These are phyloP conservation scores for Pleodorina starrii DNA, from an alignment of 139 green algal species.

Conservation along the genomic window DNA sequence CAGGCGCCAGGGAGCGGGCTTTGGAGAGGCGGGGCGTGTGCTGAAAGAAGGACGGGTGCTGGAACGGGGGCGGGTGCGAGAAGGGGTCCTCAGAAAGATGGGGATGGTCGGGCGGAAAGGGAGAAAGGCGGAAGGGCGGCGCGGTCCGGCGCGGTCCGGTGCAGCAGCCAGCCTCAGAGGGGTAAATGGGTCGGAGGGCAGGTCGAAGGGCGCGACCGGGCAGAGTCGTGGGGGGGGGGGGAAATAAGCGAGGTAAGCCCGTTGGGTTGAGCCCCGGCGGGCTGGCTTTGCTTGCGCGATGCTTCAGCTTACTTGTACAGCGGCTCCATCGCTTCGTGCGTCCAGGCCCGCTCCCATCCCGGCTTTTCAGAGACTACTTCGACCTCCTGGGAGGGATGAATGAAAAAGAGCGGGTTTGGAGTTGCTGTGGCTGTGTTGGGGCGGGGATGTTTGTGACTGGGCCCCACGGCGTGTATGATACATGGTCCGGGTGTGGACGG, in stretches of 20 bases:
- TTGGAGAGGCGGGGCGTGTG: neutral
- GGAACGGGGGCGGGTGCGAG: neutral
- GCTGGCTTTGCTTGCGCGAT: no score
- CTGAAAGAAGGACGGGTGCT: neutral
- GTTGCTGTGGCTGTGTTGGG: no score
- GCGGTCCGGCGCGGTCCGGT: no score
- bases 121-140: neutral
- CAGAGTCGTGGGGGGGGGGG: no score
- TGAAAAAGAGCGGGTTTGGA: neutral
- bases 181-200: no score
- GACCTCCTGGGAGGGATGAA: constrained; percentile 2
- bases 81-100: neutral
- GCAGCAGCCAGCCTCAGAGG: no score
- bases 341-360: constrained; percentile 25
- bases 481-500: no score
- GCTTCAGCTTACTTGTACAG: constrained; percentile 30
- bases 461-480: no score
- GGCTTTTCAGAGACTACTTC: neutral
- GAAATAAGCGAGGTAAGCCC: neutral
- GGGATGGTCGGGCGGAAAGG: neutral
- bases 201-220: no score
- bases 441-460: no score
- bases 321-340: constrained; percentile 5
- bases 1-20: neutral
- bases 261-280: no score